A percentile compares a stretch with the other conserved stretches of the same genome.
These are phyloP conservation scores for Corymbia calophylla DNA, from an alignment of 441 rosid species.

Conservation along the genomic window DNA sequence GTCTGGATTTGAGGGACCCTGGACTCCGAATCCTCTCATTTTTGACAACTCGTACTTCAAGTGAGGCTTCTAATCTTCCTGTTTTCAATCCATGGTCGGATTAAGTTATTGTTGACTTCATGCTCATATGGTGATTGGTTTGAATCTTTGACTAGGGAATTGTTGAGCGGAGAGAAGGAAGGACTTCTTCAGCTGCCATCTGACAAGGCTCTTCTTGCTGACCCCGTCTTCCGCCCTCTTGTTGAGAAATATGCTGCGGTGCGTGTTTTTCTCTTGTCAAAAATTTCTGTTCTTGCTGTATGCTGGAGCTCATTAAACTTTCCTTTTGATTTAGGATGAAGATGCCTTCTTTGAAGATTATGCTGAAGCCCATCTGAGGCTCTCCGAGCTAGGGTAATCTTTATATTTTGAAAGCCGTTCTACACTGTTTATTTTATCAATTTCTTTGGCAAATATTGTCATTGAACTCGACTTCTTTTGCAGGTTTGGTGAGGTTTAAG, in stretches of 20 bases:
- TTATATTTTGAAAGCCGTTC: background rate
- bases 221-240: conserved; percentile 77
- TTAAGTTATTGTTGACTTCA: background rate
- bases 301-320: background rate
- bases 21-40: conserved; percentile 88
- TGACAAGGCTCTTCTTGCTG: conserved; percentile 70
- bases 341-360: conserved; percentile 85
- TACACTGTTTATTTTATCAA: background rate
- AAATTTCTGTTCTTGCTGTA: background rate
- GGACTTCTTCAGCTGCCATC: conserved; percentile 69
- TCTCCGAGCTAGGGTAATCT: conserved; percentile 90
- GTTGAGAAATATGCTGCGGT: conserved; percentile 91
- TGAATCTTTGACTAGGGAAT: conserved; percentile 38
- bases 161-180: conserved; percentile 79
- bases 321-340: conserved; percentile 48
- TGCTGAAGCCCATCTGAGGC: conserved; percentile 71
- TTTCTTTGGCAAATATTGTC: background rate
- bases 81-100: background rate
- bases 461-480: background rate
- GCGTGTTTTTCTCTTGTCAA: background rate
- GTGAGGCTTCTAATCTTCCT: conserved; percentile 24
- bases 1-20: conserved; percentile 94
- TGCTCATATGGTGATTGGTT: background rate
- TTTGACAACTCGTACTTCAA: conserved; percentile 86
- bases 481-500: conserved; percentile 38